Evolutionary conservation across 352 stramenopile genomes (phyloP), one percentile per base, ranked within the genome.

Genomic region (Globisporangium barbulae): DNA sequence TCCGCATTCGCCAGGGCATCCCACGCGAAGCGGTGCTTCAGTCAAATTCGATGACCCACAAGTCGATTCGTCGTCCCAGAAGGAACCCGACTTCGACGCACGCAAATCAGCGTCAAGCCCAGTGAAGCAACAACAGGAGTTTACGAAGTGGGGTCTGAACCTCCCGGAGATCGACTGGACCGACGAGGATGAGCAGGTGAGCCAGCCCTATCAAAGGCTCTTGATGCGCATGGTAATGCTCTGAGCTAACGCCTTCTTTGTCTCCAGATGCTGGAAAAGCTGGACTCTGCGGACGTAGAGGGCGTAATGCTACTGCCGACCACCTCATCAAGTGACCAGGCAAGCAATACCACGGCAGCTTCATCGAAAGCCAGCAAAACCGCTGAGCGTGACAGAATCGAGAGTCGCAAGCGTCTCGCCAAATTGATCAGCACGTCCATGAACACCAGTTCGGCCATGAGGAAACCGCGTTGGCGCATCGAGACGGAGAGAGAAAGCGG

Each of bases 161-260:
- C 44, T 86, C 9, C 81, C 76, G 10, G 69, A 83, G 42, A 53
- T 90, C 53, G 64, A 76, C 30, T 89, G 80, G 80, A 89, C 74
- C 4, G 74, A 84, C 25, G 68, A 83, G 56, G 76, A 85, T 53
- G 80, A 89, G 69, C 35, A 76, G 57, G 79, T 87, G 53, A 21
- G 53, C 59, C 1, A 28, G 25, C 9, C 6, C 1, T 42, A 9
- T 28, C 12, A 7, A 19, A 31, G 17, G n/a, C 45, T 49, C 22
- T 13, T 13, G 31, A 28, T 21, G 31, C 21, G 19, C 2, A 25
- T 10, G 31, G 8, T 2, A 59, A 8, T 21, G 9, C n/a, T 54
- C 17, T 31, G 9, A 55, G 35, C 49, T 6, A 55, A 9, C 28
- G 13, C 6, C 42, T 41, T 21, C 8, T 9, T 8, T 31, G 6